Evolutionary conservation across 192 early-diverging fungal genomes (phyloP), one percentile per base, ranked within the genome.

Genomic region (Coemansia sp.): DNA sequence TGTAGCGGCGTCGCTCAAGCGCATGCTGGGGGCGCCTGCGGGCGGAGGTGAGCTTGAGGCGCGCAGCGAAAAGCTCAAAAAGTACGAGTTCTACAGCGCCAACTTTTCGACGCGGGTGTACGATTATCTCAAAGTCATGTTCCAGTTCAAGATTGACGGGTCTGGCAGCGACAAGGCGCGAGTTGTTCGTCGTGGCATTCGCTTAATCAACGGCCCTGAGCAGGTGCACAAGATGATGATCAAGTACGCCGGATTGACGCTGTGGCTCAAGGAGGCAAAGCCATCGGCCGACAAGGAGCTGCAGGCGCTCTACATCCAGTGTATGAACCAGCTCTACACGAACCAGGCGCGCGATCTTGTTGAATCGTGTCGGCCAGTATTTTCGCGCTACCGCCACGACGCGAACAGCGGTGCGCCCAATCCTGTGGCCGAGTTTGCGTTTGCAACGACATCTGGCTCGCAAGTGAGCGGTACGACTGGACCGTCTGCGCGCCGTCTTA

Each of bases 241-340:
- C 47, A 82, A 81, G 57, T 92, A 88, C 50, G 85, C 82, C 11
- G 87, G 87, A 2, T 70, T 91, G 37, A 82, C 84, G 36, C 58
- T 88, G 15, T 92, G 91, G 91, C 76, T 89, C 55, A 84, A 86
- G 58, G 86, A 91, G 53, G 84, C 91, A 67, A 88, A 90, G 37
- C 76, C 89, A 23, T 74, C 82, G 24, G 79, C 86, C 18, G 86
- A 89, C 68, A 84, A 84, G 55, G 91, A 92, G 58, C 63, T 91
- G 5, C 90, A 90, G 51, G 86, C 82, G 66, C 82, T 92, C 42
- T 87, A 87, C 48, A 69, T 85, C 11, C 83, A 84, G 61, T 70
- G 81, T 18, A 82, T 87, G 74, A 77, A 79, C 49, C 65, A 56
- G 63, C 59, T 79, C 3, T 87, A 83, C 58, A 63, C 80, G 7